A percentile compares a stretch with the other conserved stretches of the same genome.
phyloP scores from a whole-genome alignment of 768 basidiomycete species.

The Mycena galericulata region DNA sequence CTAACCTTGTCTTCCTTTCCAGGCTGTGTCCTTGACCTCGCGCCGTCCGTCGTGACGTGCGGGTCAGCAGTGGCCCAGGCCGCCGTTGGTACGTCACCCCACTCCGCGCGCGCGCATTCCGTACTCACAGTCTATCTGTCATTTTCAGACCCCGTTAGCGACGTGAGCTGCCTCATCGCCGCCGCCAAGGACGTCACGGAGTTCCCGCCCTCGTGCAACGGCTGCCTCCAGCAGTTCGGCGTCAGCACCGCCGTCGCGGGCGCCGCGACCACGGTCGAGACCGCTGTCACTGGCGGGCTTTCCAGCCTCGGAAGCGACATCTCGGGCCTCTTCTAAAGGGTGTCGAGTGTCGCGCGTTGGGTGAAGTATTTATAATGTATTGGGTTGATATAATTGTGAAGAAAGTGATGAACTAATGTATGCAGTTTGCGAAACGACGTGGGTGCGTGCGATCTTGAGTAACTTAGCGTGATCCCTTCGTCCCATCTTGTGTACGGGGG shows the following conservation, averaged over 20 bases:
- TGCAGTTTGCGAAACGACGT: background rate
- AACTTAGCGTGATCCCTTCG: too few relatives aligned
- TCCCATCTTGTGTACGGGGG: too few relatives aligned
- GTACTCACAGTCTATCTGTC: background rate
- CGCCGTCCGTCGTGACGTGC: slow-evolving; percentile 25
- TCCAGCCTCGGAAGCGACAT: slow-evolving; percentile 3
- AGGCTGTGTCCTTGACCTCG: slow-evolving; percentile 31
- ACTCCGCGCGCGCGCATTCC: background rate
- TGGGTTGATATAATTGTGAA: background rate
- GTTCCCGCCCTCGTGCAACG: slow-evolving; percentile 27
- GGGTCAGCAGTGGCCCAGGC: slow-evolving; percentile 26
- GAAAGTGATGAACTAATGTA: background rate
- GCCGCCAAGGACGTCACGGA: slow-evolving; percentile 24
- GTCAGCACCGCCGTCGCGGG: background rate
- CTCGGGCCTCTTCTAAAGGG: slow-evolving; percentile 2
- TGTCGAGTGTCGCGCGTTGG: background rate
- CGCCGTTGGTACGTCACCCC: slow-evolving; percentile 19
- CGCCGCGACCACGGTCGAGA: background rate
- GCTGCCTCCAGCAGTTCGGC: slow-evolving; percentile 27
- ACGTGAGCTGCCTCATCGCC: slow-evolving; percentile 31
- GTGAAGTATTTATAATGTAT: background rate
- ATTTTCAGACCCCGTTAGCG: slow-evolving; percentile 24
- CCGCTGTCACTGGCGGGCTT: background rate
- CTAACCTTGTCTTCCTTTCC: background rate
- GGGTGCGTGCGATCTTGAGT: too few relatives aligned